Evolutionary conservation across 2,329 filamentous ascomycete genomes (phyloP).

Genomic region (Rugonectria rugulosa): DNA sequence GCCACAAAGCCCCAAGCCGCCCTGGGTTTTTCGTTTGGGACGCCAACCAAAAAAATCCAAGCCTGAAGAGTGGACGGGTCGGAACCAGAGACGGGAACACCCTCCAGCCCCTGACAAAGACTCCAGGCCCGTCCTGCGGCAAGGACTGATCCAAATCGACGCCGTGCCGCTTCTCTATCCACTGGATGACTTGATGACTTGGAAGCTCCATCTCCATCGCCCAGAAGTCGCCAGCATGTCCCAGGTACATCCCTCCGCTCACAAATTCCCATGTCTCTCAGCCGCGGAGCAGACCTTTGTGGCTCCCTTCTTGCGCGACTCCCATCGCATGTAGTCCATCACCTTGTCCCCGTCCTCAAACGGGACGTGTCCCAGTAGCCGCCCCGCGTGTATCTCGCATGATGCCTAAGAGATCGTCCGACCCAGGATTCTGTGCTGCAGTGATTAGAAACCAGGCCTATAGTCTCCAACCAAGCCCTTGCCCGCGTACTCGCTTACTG

Average conservation of each 20-base stretch:
- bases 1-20: too few species aligned
- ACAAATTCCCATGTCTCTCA: neutral
- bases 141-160: constrained; percentile 26
- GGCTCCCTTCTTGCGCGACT: constrained; percentile 1
- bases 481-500: constrained; percentile 2
- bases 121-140: constrained; percentile 7
- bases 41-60: too few species aligned
- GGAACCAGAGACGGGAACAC: too few species aligned
- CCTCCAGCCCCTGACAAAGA: neutral
- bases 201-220: neutral
- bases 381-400: constrained; percentile 23
- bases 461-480: neutral
- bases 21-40: too few species aligned
- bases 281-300: neutral
- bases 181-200: neutral
- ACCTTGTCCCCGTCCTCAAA: neutral
- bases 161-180: constrained; percentile 3
- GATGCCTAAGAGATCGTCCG: constrained; percentile 12
- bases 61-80: too few species aligned
- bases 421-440: neutral
- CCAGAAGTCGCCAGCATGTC: neutral
- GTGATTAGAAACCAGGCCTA: neutral
- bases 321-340: neutral
- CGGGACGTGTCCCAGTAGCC: neutral
- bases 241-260: neutral